These are phyloP conservation scores for Botrytis byssoidea DNA, from an alignment of 2,329 filamentous ascomycete genomes.

Conservation along the genomic window DNA sequence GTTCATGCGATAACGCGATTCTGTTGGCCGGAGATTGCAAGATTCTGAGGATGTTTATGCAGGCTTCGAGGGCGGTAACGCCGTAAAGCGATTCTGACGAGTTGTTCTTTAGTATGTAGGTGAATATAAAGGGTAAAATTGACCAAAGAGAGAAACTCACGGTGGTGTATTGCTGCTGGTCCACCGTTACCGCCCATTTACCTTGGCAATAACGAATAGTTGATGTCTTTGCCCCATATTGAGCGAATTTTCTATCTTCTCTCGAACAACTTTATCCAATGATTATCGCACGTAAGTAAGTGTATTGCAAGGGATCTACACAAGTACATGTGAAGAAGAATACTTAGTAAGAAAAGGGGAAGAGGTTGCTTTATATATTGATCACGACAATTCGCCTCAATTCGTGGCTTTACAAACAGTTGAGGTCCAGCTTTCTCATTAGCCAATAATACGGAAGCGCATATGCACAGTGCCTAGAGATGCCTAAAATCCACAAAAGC, in stretches of 20 bases:
- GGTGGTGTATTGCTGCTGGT: conserved; percentile 30
- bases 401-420: neutral
- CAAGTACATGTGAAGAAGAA: neutral
- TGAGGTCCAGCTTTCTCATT: neutral
- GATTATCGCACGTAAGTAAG: neutral
- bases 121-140: neutral
- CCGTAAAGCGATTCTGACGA: conserved; percentile 1
- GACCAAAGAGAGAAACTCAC: neutral
- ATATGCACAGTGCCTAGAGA: neutral
- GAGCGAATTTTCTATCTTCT: neutral
- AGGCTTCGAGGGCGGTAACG: conserved; percentile 22
- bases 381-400: neutral
- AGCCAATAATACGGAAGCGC: neutral
- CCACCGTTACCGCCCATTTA: conserved; percentile 33
- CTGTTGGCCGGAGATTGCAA: conserved; percentile 28
- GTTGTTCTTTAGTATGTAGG: neutral
- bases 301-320: neutral
- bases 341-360: neutral
- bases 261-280: neutral
- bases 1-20: conserved; percentile 28
- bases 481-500: neutral
- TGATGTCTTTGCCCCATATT: conserved; percentile 36
- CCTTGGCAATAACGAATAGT: conserved; percentile 34
- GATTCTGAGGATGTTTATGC: conserved; percentile 23
- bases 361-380: neutral